Evolutionary conservation across 2,329 filamentous ascomycete genomes (phyloP).

Genomic region (Purpureocillium lavendulum): DNA sequence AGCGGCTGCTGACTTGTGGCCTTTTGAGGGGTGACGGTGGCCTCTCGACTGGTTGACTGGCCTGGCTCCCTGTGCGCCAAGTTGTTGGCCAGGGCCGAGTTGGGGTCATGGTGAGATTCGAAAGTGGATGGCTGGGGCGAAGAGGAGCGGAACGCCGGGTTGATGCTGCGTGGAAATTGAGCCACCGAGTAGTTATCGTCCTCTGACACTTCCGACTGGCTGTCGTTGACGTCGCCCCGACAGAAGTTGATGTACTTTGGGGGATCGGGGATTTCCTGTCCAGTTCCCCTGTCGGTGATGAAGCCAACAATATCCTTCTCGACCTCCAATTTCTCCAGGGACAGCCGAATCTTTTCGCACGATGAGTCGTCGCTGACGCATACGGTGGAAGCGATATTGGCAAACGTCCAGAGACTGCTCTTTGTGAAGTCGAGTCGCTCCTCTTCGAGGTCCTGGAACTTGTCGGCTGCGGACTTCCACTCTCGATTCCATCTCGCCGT

Average conservation of each 20-base stretch:
- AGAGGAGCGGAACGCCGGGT: conserved; percentile 90
- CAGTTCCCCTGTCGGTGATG: conserved; percentile 82
- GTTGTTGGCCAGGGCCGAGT: conserved; percentile 62
- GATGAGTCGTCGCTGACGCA: conserved; percentile 96
- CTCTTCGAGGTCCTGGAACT: conserved; percentile 98
- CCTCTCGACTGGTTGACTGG: conserved; percentile 39
- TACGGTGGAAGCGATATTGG: conserved; percentile 93
- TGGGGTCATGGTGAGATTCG: conserved; percentile 84
- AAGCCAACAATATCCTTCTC: conserved; percentile 88
- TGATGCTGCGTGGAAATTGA: conserved; percentile 91
- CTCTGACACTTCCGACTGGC: conserved; percentile 72
- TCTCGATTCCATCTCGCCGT: conserved; percentile 95
- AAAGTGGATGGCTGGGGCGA: conserved; percentile 92
- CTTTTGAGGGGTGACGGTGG: conserved; percentile 43
- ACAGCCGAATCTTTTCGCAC: conserved; percentile 91
- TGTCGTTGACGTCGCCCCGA: conserved; percentile 75
- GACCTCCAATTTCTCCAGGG: conserved; percentile 91
- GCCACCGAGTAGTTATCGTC: conserved; percentile 90
- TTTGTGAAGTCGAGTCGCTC: conserved; percentile 96
- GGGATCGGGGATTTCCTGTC: conserved; percentile 93
- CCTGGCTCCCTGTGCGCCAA: conserved; percentile 49
- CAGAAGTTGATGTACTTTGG: conserved; percentile 99
- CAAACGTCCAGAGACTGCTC: conserved; percentile 95
- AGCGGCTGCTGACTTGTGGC: conserved; percentile 5
- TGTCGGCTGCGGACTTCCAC: conserved; percentile 96